Evolutionary conservation across 2,329 filamentous ascomycete species (phyloP).

Genomic region (Aureobasidium musti): DNA sequence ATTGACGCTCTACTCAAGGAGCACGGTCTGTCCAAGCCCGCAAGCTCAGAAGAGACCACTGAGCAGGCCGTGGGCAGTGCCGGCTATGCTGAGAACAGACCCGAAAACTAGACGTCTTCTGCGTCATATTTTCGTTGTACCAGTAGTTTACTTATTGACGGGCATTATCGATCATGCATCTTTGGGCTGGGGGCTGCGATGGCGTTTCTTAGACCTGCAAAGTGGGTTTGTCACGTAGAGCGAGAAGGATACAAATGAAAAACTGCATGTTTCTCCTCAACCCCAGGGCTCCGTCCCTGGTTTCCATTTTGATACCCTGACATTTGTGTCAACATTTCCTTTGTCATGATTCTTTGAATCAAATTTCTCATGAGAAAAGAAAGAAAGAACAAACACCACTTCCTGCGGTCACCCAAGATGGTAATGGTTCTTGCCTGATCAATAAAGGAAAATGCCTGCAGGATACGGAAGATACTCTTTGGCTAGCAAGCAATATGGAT

Average conservation of each 20-base stretch:
- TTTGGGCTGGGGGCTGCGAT: constrained; percentile 20
- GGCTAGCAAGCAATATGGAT: neutral
- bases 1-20: constrained; percentile 93
- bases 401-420: neutral
- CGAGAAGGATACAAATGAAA: constrained; percentile 11
- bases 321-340: constrained; percentile 2
- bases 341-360: neutral
- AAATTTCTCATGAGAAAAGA: neutral
- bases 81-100: constrained; percentile 33
- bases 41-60: constrained; percentile 24
- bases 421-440: neutral
- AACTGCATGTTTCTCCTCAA: constrained; percentile 15
- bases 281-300: constrained; percentile 16
- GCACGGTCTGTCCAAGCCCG: constrained; percentile 66
- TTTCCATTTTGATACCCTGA: constrained; percentile 23
- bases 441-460: neutral
- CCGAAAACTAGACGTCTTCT: constrained; percentile 30
- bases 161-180: constrained; percentile 28
- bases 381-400: neutral
- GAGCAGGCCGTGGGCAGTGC: constrained; percentile 32
- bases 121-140: constrained; percentile 22
- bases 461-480: neutral
- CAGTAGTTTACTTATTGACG: constrained; percentile 22
- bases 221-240: constrained; percentile 28
- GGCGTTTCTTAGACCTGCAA: constrained; percentile 29